Conservation (phyloP, 805 yeast genomes). For the Candida manassasensis region DNA sequence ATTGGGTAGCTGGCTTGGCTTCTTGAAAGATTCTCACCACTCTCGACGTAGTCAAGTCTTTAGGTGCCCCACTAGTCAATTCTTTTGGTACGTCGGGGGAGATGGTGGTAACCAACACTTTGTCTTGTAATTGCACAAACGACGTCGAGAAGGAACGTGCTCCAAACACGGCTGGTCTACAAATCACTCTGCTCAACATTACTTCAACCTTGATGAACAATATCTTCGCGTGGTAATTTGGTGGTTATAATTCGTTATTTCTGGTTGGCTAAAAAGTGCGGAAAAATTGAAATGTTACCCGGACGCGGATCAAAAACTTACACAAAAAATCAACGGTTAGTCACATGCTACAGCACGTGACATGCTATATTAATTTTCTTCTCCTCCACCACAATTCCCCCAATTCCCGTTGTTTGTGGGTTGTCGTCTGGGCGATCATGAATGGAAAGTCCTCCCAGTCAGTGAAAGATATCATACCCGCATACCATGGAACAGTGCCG, state of each 20-base stretch:
- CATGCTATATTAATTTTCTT: background rate
- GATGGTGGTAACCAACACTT: conserved; percentile 18
- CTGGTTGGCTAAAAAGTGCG: conserved; percentile 22
- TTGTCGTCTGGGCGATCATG: too few relatives aligned
- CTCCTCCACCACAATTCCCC: too few relatives aligned
- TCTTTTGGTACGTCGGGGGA: conserved; percentile 42
- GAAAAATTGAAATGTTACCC: conserved; percentile 14
- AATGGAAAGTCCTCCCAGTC: conserved; percentile 23
- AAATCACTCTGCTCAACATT: conserved; percentile 1
- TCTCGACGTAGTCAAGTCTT: conserved; percentile 54
- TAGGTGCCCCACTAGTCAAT: conserved; percentile 73
- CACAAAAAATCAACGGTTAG: too few relatives aligned
- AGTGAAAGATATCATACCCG: conserved; percentile 48
- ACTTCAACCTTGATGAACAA: background rate
- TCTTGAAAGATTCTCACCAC: conserved; percentile 74
- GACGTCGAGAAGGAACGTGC: conserved; percentile 24
- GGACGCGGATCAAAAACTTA: conserved; percentile 9
- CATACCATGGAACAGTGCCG: conserved; percentile 22
- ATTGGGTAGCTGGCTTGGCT: conserved; percentile 77
- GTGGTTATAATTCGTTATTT: conserved; percentile 5
- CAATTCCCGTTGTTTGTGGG: too few relatives aligned
- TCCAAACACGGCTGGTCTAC: conserved; percentile 1
- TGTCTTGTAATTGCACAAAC: conserved; percentile 13
- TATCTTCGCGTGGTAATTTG: background rate
- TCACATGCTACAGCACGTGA: background rate